Conservation (phyloP, 306 rosid species). For the Casuarina equisetifolia region DNA sequence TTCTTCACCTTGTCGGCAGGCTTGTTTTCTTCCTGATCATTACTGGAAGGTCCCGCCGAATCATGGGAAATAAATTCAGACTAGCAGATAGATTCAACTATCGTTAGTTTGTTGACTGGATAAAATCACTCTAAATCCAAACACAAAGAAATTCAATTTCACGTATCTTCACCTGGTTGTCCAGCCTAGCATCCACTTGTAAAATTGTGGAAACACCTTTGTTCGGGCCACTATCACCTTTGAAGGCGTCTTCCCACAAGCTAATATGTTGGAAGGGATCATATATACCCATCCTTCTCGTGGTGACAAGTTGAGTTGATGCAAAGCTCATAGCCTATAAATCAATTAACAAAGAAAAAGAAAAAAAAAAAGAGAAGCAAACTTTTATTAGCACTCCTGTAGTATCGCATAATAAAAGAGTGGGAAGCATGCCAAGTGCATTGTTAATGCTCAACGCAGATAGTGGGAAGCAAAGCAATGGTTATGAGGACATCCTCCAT, state of each 20-base stretch:
- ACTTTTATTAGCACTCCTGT: not conserved
- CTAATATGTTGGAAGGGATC: conserved; percentile 75
- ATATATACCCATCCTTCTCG: conserved; percentile 68
- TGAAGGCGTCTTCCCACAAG: conserved; percentile 69
- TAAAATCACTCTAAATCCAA: conserved; percentile 16
- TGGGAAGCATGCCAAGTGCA: not conserved
- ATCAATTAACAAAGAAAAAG: conserved; percentile 6
- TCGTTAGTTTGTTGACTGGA: conserved; percentile 20
- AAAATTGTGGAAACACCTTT: conserved; percentile 46
- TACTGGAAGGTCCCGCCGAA: conserved; percentile 45
- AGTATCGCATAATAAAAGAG: not conserved
- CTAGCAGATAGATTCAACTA: conserved; percentile 42
- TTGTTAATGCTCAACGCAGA: not conserved
- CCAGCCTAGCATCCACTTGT: conserved; percentile 43
- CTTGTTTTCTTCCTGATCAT: conserved; percentile 55
- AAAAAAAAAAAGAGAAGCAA: not conserved
- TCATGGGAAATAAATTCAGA: conserved; percentile 54
- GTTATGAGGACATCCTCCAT: not conserved
- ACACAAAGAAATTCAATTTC: conserved; percentile 8
- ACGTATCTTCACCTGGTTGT: conserved; percentile 49
- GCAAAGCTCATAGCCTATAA: conserved; percentile 59
- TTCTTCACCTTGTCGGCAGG: conserved; percentile 65
- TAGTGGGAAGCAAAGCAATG: not conserved
- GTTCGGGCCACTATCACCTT: conserved; percentile 44
- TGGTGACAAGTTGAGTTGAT: conserved; percentile 50